Conservation (phyloP, 192 early-diverging fungal species). For the Umbelopsis ramanniana region DNA sequence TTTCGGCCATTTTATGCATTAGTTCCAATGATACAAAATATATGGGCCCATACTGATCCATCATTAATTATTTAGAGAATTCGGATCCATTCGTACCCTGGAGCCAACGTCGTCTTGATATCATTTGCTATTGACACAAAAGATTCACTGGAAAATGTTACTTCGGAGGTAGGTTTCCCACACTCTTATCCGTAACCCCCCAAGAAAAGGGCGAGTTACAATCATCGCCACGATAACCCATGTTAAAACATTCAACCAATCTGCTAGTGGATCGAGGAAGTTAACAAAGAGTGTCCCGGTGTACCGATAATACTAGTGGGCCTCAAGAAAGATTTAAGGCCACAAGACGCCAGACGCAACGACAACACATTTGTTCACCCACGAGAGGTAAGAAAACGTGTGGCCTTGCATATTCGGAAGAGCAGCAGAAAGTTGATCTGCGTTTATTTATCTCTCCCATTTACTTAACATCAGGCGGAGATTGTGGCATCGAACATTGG, state of each 20-base stretch:
- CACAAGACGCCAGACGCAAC: conserved; percentile 63
- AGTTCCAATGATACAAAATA: not conserved
- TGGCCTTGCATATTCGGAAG: not conserved
- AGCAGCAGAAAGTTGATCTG: not conserved
- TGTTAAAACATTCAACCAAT: not conserved
- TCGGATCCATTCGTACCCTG: conserved; percentile 86
- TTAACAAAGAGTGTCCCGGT: conserved; percentile 75
- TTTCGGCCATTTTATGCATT: not conserved
- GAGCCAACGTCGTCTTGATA: conserved; percentile 88
- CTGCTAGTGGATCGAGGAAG: conserved; percentile 85
- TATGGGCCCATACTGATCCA: not conserved
- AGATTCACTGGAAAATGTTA: conserved; percentile 80
- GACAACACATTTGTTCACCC: conserved; percentile 68
- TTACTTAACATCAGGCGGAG: conserved; percentile 52
- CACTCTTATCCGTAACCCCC: not conserved
- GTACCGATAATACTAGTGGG: conserved; percentile 83
- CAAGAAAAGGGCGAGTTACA: not conserved
- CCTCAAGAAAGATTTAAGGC: conserved; percentile 88
- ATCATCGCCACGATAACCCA: not conserved
- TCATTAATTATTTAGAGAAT: conserved; percentile 49
- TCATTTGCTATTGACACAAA: conserved; percentile 84
- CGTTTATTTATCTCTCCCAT: not conserved
- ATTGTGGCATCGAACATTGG: conserved; percentile 78
- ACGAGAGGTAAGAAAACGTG: conserved; percentile 55
- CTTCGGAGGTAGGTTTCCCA: conserved; percentile 50